Evolutionary conservation across 257 asterid species (phyloP).

Genomic region (Ehretia macrophylla): DNA sequence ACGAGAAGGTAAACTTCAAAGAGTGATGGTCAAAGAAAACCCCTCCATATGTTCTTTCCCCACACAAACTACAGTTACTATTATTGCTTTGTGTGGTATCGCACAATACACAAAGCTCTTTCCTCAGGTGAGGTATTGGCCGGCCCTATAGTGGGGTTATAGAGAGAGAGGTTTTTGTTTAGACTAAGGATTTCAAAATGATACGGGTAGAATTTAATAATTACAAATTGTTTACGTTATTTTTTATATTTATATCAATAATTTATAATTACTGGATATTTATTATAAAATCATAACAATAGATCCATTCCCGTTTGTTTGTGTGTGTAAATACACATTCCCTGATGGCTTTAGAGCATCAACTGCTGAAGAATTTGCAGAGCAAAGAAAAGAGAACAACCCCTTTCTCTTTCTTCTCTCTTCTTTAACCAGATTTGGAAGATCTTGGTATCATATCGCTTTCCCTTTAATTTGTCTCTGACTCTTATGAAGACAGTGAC

Average conservation of each 20-base stretch:
- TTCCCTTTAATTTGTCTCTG: constrained; percentile 3
- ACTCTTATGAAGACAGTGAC: constrained; percentile 30
- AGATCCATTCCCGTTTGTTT: too few relatives aligned
- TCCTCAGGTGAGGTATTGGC: neutral
- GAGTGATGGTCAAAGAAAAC: constrained; percentile 23
- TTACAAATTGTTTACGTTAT: too few relatives aligned
- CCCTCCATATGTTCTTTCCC: constrained; percentile 15
- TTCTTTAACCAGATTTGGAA: constrained; percentile 26
- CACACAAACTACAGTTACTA: neutral
- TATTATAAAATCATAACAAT: too few relatives aligned
- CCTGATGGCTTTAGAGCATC: neutral
- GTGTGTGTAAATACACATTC: constrained; percentile 20
- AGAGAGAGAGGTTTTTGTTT: too few relatives aligned
- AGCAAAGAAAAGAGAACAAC: neutral
- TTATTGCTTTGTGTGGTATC: neutral
- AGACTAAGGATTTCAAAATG: too few relatives aligned
- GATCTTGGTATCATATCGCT: constrained; percentile 16
- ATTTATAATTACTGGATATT: too few relatives aligned
- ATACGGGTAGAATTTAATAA: too few relatives aligned
- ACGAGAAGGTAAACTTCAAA: neutral
- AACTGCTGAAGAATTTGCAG: constrained; percentile 1
- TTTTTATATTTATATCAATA: too few relatives aligned
- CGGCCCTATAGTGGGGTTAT: too few relatives aligned
- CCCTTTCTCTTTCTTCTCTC: neutral
- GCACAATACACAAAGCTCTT: too few relatives aligned